Conservation (phyloP, 441 rosid genomes). For the Monsonia emarginata region DNA sequence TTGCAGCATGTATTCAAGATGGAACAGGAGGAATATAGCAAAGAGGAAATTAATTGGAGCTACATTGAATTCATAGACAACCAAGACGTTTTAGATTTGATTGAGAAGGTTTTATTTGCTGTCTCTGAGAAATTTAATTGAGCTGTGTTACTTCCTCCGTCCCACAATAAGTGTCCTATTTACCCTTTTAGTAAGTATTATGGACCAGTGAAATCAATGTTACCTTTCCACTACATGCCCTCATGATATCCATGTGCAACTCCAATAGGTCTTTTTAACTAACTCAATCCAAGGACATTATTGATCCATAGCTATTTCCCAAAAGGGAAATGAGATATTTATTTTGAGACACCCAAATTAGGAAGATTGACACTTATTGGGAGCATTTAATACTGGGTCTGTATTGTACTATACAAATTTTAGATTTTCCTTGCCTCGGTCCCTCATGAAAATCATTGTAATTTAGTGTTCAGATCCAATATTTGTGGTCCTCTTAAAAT, state of each 20-base stretch:
- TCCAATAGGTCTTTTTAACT: no score
- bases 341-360: no score
- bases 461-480: neutral
- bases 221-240: no score
- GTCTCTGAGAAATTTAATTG: slow-evolving; percentile 5
- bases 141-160: neutral
- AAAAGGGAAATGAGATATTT: no score
- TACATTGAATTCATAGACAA: slow-evolving; percentile 40
- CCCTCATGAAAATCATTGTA: neutral
- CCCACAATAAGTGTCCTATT: no score
- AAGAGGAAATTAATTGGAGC: slow-evolving; percentile 45
- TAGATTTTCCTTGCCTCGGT: neutral
- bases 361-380: no score
- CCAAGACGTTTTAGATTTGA: slow-evolving; percentile 62
- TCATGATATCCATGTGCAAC: no score
- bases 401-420: neutral
- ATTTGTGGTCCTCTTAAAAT: neutral
- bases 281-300: no score
- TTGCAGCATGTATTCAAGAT: slow-evolving; percentile 70
- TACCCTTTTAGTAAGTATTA: no score
- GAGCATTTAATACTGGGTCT: neutral
- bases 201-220: no score
- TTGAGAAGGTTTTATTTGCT: slow-evolving; percentile 39
- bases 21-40: slow-evolving; percentile 78
- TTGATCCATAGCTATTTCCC: no score